A percentile compares a stretch with the other conserved stretches of the same genome.
Conservation (phyloP, 805 yeast genomes). For the Saccharomyces mikatae region DNA sequence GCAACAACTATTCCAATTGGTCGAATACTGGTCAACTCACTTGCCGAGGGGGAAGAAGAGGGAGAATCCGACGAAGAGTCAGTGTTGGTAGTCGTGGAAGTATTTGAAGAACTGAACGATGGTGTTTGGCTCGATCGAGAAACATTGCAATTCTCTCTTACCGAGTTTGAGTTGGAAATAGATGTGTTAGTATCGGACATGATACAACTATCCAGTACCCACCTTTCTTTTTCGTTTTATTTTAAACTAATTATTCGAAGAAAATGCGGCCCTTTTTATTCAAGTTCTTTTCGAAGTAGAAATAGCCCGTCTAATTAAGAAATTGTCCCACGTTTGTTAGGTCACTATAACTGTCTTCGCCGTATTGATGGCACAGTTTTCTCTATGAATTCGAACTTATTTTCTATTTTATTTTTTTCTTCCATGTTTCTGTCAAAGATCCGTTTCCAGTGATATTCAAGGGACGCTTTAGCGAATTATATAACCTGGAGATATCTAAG, state of each 20-base stretch:
- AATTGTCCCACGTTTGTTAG: neutral
- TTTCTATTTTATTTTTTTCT: neutral
- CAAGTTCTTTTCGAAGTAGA: neutral
- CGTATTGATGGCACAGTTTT: neutral
- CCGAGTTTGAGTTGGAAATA: neutral
- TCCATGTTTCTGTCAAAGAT: neutral
- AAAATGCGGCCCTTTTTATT: neutral
- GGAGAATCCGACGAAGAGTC: neutral
- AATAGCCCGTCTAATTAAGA: neutral
- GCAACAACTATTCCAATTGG: slow-evolving; percentile 21
- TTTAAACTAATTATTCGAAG: neutral
- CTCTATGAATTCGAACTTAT: neutral
- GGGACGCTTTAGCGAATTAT: neutral
- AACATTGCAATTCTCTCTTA: neutral
- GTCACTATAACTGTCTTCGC: neutral
- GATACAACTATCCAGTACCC: neutral
- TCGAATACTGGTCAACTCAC: slow-evolving; percentile 4
- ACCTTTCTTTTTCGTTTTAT: neutral
- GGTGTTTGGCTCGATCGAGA: neutral
- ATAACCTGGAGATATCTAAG: neutral
- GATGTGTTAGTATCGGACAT: neutral
- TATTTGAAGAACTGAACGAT: neutral
- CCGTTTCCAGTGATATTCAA: neutral
- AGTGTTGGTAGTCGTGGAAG: neutral
- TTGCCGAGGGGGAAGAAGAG: slow-evolving; percentile 1